Conservation (phyloP, 2,329 filamentous ascomycete genomes). For the Teratosphaeria destructans region DNA sequence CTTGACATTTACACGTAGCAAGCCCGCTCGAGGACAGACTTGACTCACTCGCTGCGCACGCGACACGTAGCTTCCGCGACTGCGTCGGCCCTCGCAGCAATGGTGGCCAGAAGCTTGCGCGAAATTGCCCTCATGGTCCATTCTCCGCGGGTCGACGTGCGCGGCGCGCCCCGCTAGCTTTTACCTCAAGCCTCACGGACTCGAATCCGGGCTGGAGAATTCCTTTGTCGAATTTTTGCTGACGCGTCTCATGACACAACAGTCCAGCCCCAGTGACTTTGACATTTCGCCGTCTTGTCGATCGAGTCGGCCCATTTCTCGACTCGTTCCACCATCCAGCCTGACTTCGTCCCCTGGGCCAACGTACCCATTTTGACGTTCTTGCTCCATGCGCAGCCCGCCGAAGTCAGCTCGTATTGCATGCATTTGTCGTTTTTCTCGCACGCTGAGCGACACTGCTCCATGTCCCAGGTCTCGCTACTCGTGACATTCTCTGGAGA, state of each 20-base stretch:
- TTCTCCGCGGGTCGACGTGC: too few species aligned
- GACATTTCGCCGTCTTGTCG: neutral
- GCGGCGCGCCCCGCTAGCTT: too few species aligned
- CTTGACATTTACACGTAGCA: too few species aligned
- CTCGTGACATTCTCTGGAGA: slow-evolving; percentile 11
- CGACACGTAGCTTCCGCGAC: too few species aligned
- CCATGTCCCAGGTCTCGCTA: slow-evolving; percentile 6
- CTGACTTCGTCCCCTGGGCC: slow-evolving; percentile 9
- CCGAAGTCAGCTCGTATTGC: slow-evolving; percentile 14
- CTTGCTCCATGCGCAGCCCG: slow-evolving; percentile 12
- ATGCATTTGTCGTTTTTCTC: slow-evolving; percentile 11
- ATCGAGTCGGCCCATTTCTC: slow-evolving; percentile 7
- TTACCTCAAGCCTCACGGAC: neutral
- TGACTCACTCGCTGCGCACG: too few species aligned
- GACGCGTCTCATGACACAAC: neutral
- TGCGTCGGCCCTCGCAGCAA: too few species aligned
- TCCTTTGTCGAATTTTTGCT: neutral
- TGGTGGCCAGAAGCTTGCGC: too few species aligned
- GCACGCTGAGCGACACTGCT: slow-evolving; percentile 16
- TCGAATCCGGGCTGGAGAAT: neutral
- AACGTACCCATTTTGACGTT: slow-evolving; percentile 11
- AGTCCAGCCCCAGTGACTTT: neutral
- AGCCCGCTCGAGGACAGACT: too few species aligned
- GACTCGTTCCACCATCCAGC: slow-evolving; percentile 15
- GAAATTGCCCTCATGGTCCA: too few species aligned